Evolutionary conservation across 768 basidiomycete species (phyloP).

Genomic region (Pleurotus tuoliensis): DNA sequence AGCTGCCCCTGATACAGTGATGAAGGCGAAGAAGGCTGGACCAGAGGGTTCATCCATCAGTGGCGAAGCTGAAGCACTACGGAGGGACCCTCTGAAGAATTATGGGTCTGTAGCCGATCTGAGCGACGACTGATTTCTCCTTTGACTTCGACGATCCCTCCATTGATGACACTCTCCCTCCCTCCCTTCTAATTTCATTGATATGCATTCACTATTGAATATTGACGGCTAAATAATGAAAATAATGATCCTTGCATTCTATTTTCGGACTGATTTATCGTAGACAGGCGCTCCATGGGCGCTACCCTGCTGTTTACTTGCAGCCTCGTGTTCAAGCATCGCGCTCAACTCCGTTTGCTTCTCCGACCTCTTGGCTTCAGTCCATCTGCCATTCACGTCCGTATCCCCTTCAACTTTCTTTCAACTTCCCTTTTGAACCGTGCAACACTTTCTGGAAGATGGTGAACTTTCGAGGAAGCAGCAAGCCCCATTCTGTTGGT

Average conservation of each 20-base stretch:
- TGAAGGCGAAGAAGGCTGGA: slow-evolving; percentile 57
- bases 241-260: no score
- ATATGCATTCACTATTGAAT: no score
- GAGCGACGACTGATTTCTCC: slow-evolving; percentile 8
- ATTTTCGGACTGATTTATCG: no score
- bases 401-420: background rate
- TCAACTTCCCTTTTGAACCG: background rate
- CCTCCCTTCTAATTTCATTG: no score
- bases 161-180: no score
- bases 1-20: slow-evolving; percentile 51
- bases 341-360: background rate
- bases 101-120: slow-evolving; percentile 32
- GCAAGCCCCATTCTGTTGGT: slow-evolving; percentile 4
- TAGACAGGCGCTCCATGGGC: background rate
- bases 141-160: no score
- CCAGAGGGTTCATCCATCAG: slow-evolving; percentile 36
- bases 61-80: slow-evolving; percentile 73
- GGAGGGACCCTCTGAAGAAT: slow-evolving; percentile 80
- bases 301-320: no score
- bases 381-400: background rate
- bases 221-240: no score
- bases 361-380: background rate
- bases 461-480: background rate
- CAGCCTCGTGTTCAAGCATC: no score
- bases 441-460: background rate